Base-by-base conservation (phyloP, 2,329 filamentous ascomycete species). In the Monosporascus cannonballus region DNA sequence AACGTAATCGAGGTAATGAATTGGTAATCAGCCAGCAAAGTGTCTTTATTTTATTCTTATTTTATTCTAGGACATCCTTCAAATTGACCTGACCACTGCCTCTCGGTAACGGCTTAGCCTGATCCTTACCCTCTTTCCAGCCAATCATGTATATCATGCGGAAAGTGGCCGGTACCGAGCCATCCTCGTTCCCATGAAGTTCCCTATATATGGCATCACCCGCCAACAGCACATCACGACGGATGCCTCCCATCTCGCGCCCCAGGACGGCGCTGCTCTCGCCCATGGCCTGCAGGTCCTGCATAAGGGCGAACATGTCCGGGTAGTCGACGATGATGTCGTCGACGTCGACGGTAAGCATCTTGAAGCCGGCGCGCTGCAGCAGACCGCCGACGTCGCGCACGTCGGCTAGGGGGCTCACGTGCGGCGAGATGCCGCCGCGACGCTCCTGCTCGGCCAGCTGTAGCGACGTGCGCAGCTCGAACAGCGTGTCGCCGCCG, bases 131-230 rank as follows among this genome's bases (percentile, higher is more conserved):
- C 60, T 92, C 89, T 67, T 93, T 95, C 94, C 94, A 99, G 0
- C 94, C 94, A 71, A 99, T 99, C 92, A 97, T 96, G 70, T 94
- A 96, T 56, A 99, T 96, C 61, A 96, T 80, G 61, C 94, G 81
- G 67, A 96, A 99, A 0, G 94, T 99, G 1, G 94, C 94, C 1
- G 94, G 94, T 56, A 94, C 78, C 1, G 75, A 82, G 20, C 81
- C 87, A 62, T 89, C 87, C 44, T 85, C 80, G 63, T 95, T 91
- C 18, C 89, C 92, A 69, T 99, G 91, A 52, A 99, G 73, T 66
- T 87, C 85, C 47, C 84, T 80, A 68, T 99, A 99, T 53, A 99
- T 96, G 41, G 84, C 89, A 59, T 97, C 89, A 25, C 84, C 87
- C 7, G 94, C 94, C 42, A 96, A 73, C 55, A 99, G 72, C 9